Evolutionary conservation across 139 green algal genomes (phyloP), one percentile per base, ranked within the genome.

Genomic region (Chlorella sp.): DNA sequence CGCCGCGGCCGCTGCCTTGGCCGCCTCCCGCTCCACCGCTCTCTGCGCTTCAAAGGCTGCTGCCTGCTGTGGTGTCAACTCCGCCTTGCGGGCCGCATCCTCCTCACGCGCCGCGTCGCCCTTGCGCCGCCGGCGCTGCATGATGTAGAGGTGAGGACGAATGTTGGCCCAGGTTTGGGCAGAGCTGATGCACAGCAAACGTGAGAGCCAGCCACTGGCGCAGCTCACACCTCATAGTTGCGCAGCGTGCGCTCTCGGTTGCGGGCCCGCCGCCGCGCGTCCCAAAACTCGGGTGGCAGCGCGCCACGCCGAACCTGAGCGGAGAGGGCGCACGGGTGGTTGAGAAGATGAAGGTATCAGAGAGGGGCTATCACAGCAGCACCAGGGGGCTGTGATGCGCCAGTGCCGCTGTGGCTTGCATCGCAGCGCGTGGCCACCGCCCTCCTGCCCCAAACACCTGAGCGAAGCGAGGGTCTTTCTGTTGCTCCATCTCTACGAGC

Each of bases 261-360:
- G 40, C 60, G 80, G 0, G 62, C 74, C 38, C 62, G 58, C 44
- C 84, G 40, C 19, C 84, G 76, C 20, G 73, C 68, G 26, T 88
- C 84, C 84, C 84, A 88, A 22, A 88, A 88, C 56, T 77, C 73
- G 7, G 64, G n/a, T 1, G 84, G 84, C 83, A 88, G 60, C 54
- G 78, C 43, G 19, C 48, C 43, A 16, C 73, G 70, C n/a, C 75
- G 80, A 41, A 88, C 81, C 84, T 88, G 76, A 32, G 16, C 32
- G 48, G 68, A 17, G 36, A n/a, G 32, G 36, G 19, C 48, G 1
- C 2, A 32, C 17, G 36, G 48, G 3, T 28, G 4, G 5, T 28
- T 14, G 8, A 30, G 1, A 46, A 75, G 36, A 2, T n/a, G 68
- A 16, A 51, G 14, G 24, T 11, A 24, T 60, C 24, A 26, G 51